These are phyloP conservation scores for Ophiostoma himal-ulmi DNA, from an alignment of 2,329 filamentous ascomycete genomes.

Conservation along the genomic window DNA sequence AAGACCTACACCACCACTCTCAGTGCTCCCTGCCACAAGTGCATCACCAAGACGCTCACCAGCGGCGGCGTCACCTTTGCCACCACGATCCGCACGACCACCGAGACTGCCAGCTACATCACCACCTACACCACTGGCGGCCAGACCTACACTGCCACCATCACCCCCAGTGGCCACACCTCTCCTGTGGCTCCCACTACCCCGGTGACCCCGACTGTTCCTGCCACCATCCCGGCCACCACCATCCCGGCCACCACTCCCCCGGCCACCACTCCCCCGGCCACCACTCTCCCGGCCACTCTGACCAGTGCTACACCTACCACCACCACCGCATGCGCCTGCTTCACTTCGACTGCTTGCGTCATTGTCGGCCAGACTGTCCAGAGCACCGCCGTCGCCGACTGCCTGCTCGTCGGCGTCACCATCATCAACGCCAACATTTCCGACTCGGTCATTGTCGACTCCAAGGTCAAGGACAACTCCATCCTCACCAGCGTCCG, in stretches of 20 bases:
- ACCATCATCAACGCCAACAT: constrained; percentile 22
- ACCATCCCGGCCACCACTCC: neutral
- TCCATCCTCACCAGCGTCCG: constrained; percentile 22
- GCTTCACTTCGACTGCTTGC: constrained; percentile 23
- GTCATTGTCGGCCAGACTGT: constrained; percentile 25
- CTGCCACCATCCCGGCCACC: neutral
- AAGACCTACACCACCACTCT: constrained; percentile 15
- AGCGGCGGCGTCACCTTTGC: constrained; percentile 20
- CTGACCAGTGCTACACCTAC: constrained; percentile 2
- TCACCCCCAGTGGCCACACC: constrained; percentile 3
- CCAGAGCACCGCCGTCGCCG: constrained; percentile 22
- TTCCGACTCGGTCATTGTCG: constrained; percentile 24
- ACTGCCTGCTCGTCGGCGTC: constrained; percentile 24
- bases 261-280: neutral
- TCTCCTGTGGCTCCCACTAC: neutral
- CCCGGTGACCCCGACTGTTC: neutral
- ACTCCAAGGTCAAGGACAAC: constrained; percentile 18
- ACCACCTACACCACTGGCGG: constrained; percentile 2
- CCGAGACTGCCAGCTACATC: constrained; percentile 2
- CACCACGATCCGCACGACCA: constrained; percentile 15
- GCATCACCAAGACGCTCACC: constrained; percentile 13
- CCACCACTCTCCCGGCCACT: neutral
- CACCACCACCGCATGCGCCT: constrained; percentile 19
- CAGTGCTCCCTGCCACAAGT: neutral
- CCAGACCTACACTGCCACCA: constrained; percentile 21